Evolutionary conservation across 164 flowering plant genomes (phyloP).

Genomic region (Aristolochia contorta): DNA sequence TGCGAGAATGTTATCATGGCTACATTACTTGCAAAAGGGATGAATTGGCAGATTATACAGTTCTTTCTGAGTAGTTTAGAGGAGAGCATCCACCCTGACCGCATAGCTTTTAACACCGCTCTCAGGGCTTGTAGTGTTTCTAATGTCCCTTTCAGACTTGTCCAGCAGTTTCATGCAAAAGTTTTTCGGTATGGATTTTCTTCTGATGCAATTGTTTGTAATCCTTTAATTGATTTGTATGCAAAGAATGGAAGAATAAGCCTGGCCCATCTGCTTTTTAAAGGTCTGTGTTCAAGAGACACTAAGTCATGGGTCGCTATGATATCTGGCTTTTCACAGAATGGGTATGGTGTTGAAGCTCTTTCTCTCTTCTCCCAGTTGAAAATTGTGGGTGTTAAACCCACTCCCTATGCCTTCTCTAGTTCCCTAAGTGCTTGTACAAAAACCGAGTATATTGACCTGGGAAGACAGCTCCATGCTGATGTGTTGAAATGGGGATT

Average conservation of each 20-base stretch:
- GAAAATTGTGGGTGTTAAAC: conserved; percentile 9
- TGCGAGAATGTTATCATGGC: conserved; percentile 13
- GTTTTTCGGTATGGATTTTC: conserved; percentile 12
- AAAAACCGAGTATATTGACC: conserved; percentile 13
- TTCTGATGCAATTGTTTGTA: conserved; percentile 12
- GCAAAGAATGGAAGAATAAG: conserved; percentile 12
- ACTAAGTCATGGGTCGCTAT: conserved; percentile 25
- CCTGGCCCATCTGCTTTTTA: conserved; percentile 14
- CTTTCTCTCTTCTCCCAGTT: conserved; percentile 13
- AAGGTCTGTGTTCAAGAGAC: conserved; percentile 13
- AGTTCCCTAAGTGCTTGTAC: conserved; percentile 19
- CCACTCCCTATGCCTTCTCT: conserved; percentile 23
- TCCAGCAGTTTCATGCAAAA: conserved; percentile 19
- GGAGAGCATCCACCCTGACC: conserved; percentile 6
- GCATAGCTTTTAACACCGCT: conserved; percentile 11
- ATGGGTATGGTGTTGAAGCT: conserved; percentile 19
- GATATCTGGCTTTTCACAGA: conserved; percentile 24
- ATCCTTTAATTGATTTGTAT: conserved; percentile 23
- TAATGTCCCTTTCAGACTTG: conserved; percentile 1
- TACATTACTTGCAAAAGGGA: conserved; percentile 5
- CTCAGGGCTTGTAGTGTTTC: conserved; percentile 17
- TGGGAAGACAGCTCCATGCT: conserved; percentile 23
- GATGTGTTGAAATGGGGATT: conserved; percentile 17
- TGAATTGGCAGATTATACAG: conserved; percentile 3
- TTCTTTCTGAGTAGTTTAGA: conserved; percentile 10